Conservation (phyloP, 208 protist species). For the Strigomonas galati region DNA sequence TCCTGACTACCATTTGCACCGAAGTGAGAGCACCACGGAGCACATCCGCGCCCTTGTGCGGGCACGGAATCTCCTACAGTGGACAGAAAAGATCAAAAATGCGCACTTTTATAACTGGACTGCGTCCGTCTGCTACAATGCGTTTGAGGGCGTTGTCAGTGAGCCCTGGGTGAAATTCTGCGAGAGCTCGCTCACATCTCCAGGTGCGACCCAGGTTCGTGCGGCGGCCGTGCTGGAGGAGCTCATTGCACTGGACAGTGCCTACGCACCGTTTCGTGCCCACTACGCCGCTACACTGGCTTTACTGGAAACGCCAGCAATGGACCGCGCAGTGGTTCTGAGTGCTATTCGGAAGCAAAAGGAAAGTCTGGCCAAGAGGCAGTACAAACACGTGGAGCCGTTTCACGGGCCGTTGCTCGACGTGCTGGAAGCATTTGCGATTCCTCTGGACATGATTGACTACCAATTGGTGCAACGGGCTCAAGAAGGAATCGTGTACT, state of each 20-base stretch:
- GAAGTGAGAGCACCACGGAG: slow-evolving; percentile 26
- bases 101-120: slow-evolving; percentile 52
- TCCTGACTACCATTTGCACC: slow-evolving; percentile 63
- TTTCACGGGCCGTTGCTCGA: background rate
- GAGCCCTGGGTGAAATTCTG: slow-evolving; percentile 50
- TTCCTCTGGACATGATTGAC: background rate
- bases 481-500: background rate
- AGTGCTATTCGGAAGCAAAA: background rate
- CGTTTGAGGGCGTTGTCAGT: slow-evolving; percentile 8
- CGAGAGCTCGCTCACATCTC: slow-evolving; percentile 37
- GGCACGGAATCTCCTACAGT: slow-evolving; percentile 44
- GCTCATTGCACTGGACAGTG: slow-evolving; percentile 68
- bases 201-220: slow-evolving; percentile 22
- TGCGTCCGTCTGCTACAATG: slow-evolving; percentile 12
- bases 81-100: slow-evolving; percentile 22
- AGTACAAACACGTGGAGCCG: background rate
- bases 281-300: slow-evolving; percentile 63
- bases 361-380: background rate
- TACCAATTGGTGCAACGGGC: background rate
- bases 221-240: slow-evolving; percentile 69
- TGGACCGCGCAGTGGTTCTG: background rate
- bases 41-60: slow-evolving; percentile 52
- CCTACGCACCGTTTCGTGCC: slow-evolving; percentile 58
- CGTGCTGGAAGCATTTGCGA: background rate
- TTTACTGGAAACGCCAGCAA: slow-evolving; percentile 36